Percentiles rank a stretch among this genome's conserved stretches.
Conservation (phyloP, 164 flowering plant species). For the Euptelea pleiosperma region DNA sequence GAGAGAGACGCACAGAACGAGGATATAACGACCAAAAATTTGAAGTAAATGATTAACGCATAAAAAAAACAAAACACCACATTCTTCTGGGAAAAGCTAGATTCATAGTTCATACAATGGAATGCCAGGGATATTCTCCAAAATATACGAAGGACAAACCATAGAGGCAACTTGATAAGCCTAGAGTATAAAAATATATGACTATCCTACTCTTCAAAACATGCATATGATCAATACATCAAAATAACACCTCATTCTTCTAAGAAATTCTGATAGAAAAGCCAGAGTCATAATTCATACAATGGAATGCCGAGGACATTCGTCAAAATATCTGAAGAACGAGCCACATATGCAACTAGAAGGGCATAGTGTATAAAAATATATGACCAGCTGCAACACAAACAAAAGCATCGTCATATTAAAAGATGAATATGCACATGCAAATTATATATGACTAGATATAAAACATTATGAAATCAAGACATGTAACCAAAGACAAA, state of each 20-base stretch:
- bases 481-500: background rate
- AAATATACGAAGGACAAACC: background rate
- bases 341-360: slow-evolving; percentile 92
- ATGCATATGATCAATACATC: background rate
- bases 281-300: slow-evolving; percentile 43
- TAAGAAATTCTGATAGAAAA: background rate
- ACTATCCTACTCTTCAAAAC: background rate
- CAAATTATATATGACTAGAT: background rate
- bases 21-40: too few species aligned
- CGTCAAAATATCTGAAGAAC: slow-evolving; percentile 89
- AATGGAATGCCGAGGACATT: slow-evolving; percentile 72
- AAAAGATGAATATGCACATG: background rate
- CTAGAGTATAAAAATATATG: background rate
- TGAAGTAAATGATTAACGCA: too few species aligned
- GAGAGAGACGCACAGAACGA: too few species aligned
- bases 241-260: slow-evolving; percentile 5
- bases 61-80: too few species aligned
- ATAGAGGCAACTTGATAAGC: background rate
- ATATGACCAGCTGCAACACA: slow-evolving; percentile 86
- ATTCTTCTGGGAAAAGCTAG: too few species aligned
- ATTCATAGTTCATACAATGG: slow-evolving; percentile 2
- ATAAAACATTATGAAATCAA: background rate
- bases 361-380: slow-evolving; percentile 90
- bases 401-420: slow-evolving; percentile 12
- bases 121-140: background rate